Evolutionary conservation across 495 filamentous ascomycete species (phyloP).

Genomic region (Podospora pseudoanserina): DNA sequence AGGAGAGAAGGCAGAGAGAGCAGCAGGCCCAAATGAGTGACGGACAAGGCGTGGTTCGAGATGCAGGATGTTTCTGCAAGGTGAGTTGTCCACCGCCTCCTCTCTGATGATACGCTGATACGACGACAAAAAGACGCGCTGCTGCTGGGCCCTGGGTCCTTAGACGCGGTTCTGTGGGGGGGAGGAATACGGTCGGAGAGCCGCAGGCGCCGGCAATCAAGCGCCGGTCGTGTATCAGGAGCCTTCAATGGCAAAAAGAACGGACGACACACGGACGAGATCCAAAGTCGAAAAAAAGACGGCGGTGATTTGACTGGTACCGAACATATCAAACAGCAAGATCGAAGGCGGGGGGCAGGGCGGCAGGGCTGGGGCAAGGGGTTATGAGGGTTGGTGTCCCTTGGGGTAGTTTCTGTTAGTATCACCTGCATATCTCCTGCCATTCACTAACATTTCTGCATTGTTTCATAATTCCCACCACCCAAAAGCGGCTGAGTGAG

Average conservation of each 20-base stretch:
- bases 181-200: background rate
- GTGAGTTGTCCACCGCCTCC: conserved; percentile 46
- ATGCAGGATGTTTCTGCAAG: conserved; percentile 44
- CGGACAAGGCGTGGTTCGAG: conserved; percentile 18
- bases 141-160: conserved; percentile 5
- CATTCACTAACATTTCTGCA: background rate
- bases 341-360: background rate
- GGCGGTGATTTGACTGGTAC: background rate
- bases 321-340: conserved; percentile 3
- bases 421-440: background rate
- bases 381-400: background rate
- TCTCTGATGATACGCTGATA: conserved; percentile 18
- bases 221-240: background rate
- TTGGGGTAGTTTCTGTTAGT: background rate
- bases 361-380: background rate
- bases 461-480: too few species aligned
- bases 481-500: conserved; percentile 2
- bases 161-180: conserved; percentile 6
- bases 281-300: background rate
- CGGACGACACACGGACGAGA: background rate
- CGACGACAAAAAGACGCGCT: background rate
- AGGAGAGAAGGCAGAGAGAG: conserved; percentile 25
- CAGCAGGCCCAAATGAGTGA: background rate
- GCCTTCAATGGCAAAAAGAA: background rate
- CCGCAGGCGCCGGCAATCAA: conserved; percentile 6